These are phyloP conservation scores for Kregervanrija pseudodelftensis DNA, from an alignment of 805 yeast genomes.

Conservation along the genomic window DNA sequence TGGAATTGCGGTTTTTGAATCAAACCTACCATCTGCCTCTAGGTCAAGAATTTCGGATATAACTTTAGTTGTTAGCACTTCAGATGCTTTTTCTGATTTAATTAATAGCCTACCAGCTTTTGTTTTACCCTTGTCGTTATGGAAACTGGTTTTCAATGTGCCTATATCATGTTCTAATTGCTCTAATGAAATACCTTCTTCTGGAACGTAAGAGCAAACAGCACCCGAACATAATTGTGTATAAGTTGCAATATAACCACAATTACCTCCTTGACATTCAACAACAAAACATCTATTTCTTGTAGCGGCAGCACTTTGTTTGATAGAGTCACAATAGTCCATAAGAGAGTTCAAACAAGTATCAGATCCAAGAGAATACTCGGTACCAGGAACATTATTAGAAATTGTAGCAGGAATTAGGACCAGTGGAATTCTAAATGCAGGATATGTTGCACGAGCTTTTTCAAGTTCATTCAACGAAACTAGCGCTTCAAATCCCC, in stretches of 20 bases:
- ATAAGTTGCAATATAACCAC: conserved; percentile 69
- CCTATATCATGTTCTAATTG: conserved; percentile 61
- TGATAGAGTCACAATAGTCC: conserved; percentile 70
- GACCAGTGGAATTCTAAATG: conserved; percentile 71
- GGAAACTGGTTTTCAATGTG: conserved; percentile 51
- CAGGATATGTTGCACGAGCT: conserved; percentile 56
- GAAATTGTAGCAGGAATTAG: conserved; percentile 75
- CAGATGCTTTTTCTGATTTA: conserved; percentile 59
- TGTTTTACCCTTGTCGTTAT: conserved; percentile 55
- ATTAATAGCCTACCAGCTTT: conserved; percentile 65
- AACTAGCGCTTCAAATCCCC: conserved; percentile 78
- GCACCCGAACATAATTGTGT: conserved; percentile 69
- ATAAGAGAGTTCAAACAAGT: conserved; percentile 67
- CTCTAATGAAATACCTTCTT: conserved; percentile 52
- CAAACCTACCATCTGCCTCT: conserved; percentile 58
- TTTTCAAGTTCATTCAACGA: conserved; percentile 59
- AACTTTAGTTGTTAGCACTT: conserved; percentile 59
- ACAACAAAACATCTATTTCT: conserved; percentile 75
- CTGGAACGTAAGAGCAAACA: conserved; percentile 71
- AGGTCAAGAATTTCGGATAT: conserved; percentile 66
- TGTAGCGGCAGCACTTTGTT: conserved; percentile 72
- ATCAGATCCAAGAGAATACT: conserved; percentile 69
- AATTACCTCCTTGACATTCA: conserved; percentile 82
- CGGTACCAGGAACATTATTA: conserved; percentile 77
- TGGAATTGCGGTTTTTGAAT: conserved; percentile 73